Base-by-base conservation (phyloP, 164 flowering plant genomes). In the Amborella trichopoda region DNA sequence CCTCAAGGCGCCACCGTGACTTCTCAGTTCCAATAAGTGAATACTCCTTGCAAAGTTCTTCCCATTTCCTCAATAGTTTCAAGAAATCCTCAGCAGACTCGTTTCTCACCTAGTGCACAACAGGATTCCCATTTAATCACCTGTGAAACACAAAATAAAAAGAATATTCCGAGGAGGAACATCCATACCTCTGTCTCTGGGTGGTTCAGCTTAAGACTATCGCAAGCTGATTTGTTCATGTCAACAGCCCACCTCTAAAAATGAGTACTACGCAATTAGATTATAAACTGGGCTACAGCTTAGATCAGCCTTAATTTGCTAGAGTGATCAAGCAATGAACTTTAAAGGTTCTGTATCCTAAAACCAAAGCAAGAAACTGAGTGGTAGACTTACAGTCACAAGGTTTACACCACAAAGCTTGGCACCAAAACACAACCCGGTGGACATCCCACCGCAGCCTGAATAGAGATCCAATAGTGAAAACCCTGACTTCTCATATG, bases 361-460 rank as follows among this genome's bases (percentile, higher is more conserved):
- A n/a, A n/a, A n/a, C n/a, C n/a, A n/a, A n/a, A n/a, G n/a, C n/a
- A n/a, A n/a, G n/a, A n/a, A n/a, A n/a, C n/a, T n/a, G n/a, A n/a
- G n/a, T n/a, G 17, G 3, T 12, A 5, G 5, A 65, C 87, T 64
- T 63, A 91, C 99, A 4, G 95, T 84, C 0, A 74, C 75, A 26
- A 91, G 78, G 24, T 82, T 70, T 1, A 72, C 48, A 16, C 73
- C 75, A 24, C 66, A 40, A 12, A 70, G 34, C 6, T 53, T 54
- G 2, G 85, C 87, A n/a, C 96, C 98, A 3, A 79, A 55, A 40
- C 94, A 83, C 5, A 91, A 46, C 0, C 98, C 94, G 11, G 89
- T 80, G 1, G 98, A 91, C 98, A 91, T 87, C 0, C 71, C 96
- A 12, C 96, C 98, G 64, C 98, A 91, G 1, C 98, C 96, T 24